These are phyloP conservation scores for Rhynchospora breviuscula DNA, from an alignment of 176 grass and related monocot species.

Conservation along the genomic window DNA sequence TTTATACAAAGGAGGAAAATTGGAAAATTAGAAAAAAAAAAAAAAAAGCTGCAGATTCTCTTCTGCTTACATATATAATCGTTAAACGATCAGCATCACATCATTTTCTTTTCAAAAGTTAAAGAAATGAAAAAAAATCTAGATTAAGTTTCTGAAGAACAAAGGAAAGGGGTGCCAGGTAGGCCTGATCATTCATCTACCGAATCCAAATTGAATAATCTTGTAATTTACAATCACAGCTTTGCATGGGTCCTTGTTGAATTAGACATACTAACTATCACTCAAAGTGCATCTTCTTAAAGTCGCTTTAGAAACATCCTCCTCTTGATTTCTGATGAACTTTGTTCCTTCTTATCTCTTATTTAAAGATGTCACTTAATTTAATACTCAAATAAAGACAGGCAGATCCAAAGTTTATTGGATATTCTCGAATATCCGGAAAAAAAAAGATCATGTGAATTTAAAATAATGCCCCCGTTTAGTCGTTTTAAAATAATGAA, in stretches of 20 bases:
- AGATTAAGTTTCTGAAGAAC: neutral
- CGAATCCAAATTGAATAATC: conserved; percentile 11
- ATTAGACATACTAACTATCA: conserved; percentile 13
- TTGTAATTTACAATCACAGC: neutral
- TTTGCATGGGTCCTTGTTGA: neutral
- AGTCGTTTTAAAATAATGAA: too few relatives aligned
- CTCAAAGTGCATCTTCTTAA: neutral
- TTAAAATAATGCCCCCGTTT: too few relatives aligned
- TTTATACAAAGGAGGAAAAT: neutral
- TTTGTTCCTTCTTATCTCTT: neutral
- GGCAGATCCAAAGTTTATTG: neutral
- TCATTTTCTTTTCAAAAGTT: conserved; percentile 1
- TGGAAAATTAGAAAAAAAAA: neutral
- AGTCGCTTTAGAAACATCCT: neutral
- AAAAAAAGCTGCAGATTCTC: neutral
- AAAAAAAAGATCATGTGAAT: too few relatives aligned
- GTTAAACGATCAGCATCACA: conserved; percentile 18
- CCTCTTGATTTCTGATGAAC: neutral
- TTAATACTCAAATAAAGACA: neutral
- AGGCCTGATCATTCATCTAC: conserved; percentile 14
- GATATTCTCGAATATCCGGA: too few relatives aligned
- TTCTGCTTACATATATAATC: neutral
- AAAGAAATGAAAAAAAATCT: neutral
- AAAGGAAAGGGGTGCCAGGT: conserved; percentile 8
- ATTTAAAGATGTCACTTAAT: neutral